These are phyloP conservation scores for Ormosia emarginata DNA, from an alignment of 306 rosid genomes.

Conservation along the genomic window DNA sequence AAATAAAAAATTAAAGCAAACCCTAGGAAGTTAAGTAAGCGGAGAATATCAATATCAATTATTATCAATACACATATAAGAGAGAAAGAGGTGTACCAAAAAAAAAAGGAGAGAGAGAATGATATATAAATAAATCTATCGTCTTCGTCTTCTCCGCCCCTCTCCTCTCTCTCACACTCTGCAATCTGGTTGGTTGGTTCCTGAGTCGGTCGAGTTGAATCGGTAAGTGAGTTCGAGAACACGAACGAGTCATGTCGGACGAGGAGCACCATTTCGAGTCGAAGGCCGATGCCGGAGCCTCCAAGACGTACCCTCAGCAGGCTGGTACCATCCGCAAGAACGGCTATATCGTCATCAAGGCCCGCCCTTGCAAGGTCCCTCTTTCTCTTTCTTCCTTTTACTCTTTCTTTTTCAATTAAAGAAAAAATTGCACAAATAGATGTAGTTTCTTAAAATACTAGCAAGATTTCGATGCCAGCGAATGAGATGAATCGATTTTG, in stretches of 20 bases:
- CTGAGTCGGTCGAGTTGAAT: conserved; percentile 5
- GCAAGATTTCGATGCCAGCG: too few relatives aligned
- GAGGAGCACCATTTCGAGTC: conserved; percentile 81
- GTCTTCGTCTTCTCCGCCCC: conserved; percentile 14
- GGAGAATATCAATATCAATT: too few relatives aligned
- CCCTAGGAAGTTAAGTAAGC: background rate
- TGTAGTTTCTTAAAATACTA: too few relatives aligned
- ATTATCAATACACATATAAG: too few relatives aligned
- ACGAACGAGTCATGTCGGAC: conserved; percentile 50
- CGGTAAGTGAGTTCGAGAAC: background rate
- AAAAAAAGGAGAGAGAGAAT: too few relatives aligned
- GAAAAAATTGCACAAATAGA: too few relatives aligned
- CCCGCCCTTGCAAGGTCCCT: conserved; percentile 69
- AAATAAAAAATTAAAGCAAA: background rate
- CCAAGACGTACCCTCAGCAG: conserved; percentile 74
- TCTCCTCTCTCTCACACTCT: background rate
- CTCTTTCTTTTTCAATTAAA: too few relatives aligned
- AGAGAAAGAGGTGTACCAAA: too few relatives aligned
- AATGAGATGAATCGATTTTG: too few relatives aligned
- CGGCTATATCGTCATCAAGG: conserved; percentile 70
- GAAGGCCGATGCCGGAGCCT: conserved; percentile 77
- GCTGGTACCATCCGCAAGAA: conserved; percentile 79
- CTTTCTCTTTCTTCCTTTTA: background rate
- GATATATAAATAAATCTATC: background rate
- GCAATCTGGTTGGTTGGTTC: background rate